These are phyloP conservation scores for Coccinonectria pachysandricola DNA, from an alignment of 2,329 filamentous ascomycete genomes.

Conservation along the genomic window DNA sequence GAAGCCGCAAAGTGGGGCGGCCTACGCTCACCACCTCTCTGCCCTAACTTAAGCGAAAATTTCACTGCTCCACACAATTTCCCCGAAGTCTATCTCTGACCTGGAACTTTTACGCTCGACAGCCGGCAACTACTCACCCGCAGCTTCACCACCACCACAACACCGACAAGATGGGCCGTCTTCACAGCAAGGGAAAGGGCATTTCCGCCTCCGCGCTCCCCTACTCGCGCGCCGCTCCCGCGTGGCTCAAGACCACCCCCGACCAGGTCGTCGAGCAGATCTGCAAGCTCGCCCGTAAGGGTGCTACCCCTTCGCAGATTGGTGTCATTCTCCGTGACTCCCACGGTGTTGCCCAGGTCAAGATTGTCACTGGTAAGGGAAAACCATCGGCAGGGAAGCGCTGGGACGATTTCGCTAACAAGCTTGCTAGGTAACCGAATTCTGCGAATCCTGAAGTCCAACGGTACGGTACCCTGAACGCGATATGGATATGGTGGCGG, in stretches of 20 bases:
- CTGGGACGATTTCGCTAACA: slow-evolving; percentile 25
- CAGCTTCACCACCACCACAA: slow-evolving; percentile 27
- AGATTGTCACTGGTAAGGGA: slow-evolving; percentile 82
- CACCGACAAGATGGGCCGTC: slow-evolving; percentile 74
- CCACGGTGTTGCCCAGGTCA: slow-evolving; percentile 96
- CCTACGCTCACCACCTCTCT: slow-evolving; percentile 13
- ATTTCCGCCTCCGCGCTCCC: slow-evolving; percentile 93
- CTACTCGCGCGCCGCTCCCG: slow-evolving; percentile 85
- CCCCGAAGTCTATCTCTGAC: slow-evolving; percentile 12
- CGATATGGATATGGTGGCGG: slow-evolving; percentile 15
- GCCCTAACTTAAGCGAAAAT: slow-evolving; percentile 38
- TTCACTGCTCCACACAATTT: slow-evolving; percentile 32
- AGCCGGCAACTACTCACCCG: slow-evolving; percentile 19
- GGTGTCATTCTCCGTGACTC: slow-evolving; percentile 97
- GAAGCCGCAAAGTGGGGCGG: slow-evolving; percentile 3
- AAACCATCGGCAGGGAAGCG: neutral
- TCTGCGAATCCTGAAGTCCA: slow-evolving; percentile 95
- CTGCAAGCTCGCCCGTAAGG: slow-evolving; percentile 98
- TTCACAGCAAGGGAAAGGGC: slow-evolving; percentile 99
- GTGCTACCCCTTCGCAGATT: slow-evolving; percentile 96
- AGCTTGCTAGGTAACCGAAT: slow-evolving; percentile 86
- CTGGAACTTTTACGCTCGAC: slow-evolving; percentile 17
- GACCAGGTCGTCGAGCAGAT: slow-evolving; percentile 99
- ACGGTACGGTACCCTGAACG: slow-evolving; percentile 60
- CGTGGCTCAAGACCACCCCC: slow-evolving; percentile 98